Evolutionary conservation across 345 rosid species (phyloP), one percentile per base, ranked within the genome.

Genomic region (Leavenworthia alabamica): DNA sequence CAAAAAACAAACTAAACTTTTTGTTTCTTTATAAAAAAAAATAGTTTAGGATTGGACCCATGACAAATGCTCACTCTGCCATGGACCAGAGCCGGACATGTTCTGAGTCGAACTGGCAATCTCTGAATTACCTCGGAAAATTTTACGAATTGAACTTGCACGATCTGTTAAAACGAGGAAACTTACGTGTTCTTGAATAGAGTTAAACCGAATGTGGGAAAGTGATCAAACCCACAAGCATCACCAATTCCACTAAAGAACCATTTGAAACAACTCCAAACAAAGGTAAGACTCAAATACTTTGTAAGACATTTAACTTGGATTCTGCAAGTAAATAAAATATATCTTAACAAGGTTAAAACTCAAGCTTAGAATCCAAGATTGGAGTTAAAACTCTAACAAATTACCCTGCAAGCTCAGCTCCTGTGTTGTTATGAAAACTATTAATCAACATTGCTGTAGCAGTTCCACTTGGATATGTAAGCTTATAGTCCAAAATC

Each of bases 221-320:
- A 86, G 65, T 84, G 79, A 71, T 89, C 97, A 76, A 89, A 86
- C 20, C 97, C 97, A 62, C 89, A 89, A 0, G 87, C 73, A 75
- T 84, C 89, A 7, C 94, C 96, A 33, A 82, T 39, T 37, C 96
- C 96, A 58, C 94, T 86, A 66, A 84, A 89, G 77, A 86, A 89
- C 94, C 97, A 89, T 75, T 89, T 89, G 79, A 89, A 89, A 78
- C 88, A 84, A 79, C 97, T 86, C 97, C 97, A 89, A 48, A 58
- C 47, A 7, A 89, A 71, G 69, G 91, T 86, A 53, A 86, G 64
- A 73, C 89, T 79, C 75, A 89, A 68, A 77, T 89, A 84, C 56
- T 86, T 89, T 46, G 89, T 91, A 48, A 89, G 91, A 64, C 86
- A 84, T 12, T 24, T 74, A 27, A 86, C 96, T 68, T 89, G 96